Evolutionary conservation across 2,329 filamentous ascomycete species (phyloP).

Genomic region (Aspergillus thermomutatus): DNA sequence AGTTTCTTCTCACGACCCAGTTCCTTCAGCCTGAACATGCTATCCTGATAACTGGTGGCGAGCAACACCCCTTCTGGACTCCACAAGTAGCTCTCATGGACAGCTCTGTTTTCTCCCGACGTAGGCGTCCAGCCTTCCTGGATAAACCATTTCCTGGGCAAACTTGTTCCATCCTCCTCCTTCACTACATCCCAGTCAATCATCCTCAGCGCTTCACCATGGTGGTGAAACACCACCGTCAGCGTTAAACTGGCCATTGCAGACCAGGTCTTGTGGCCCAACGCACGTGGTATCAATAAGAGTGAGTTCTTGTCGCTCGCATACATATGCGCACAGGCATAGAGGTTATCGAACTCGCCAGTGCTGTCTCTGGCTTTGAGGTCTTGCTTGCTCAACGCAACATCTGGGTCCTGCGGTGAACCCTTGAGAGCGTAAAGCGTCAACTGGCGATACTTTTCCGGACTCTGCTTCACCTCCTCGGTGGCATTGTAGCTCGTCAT

Average conservation of each 20-base stretch:
- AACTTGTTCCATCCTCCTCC: conserved; percentile 10
- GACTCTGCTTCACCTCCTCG: conserved; percentile 22
- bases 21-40: conserved; percentile 39
- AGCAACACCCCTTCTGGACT: conserved; percentile 42
- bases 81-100: conserved; percentile 49
- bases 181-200: conserved; percentile 29
- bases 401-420: conserved; percentile 28
- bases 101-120: conserved; percentile 43
- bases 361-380: conserved; percentile 21
- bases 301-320: conserved; percentile 56
- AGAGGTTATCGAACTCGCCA: conserved; percentile 49
- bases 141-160: conserved; percentile 44
- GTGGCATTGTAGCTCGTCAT: conserved; percentile 49
- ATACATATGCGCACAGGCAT: conserved; percentile 57
- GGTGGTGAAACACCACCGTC: conserved; percentile 48
- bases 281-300: conserved; percentile 49
- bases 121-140: conserved; percentile 49
- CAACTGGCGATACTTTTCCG: conserved; percentile 41
- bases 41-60: conserved; percentile 50
- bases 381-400: conserved; percentile 14
- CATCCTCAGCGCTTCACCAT: conserved; percentile 40
- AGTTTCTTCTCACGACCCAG: conserved; percentile 17
- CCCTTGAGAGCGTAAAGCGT: conserved; percentile 47
- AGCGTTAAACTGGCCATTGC: conserved; percentile 49
- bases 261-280: conserved; percentile 40